These are phyloP conservation scores for Alternaria arbusti DNA, from an alignment of 2,329 filamentous ascomycete genomes.

Conservation along the genomic window DNA sequence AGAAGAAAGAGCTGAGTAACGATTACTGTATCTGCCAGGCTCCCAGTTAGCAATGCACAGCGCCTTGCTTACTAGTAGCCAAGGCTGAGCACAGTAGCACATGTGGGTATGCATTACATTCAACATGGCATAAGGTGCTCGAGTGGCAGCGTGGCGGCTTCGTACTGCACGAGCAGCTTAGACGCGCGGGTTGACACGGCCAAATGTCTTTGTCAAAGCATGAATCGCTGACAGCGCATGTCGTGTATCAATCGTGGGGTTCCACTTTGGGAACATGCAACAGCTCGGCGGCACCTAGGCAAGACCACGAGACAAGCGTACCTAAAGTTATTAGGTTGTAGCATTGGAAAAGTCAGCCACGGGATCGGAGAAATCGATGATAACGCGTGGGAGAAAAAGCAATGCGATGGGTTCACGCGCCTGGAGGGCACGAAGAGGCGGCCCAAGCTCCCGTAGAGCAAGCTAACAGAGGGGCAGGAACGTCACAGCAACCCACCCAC, in stretches of 20 bases:
- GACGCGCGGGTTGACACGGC: not conserved
- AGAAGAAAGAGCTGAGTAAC: slow-evolving; percentile 21
- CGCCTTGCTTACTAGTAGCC: not conserved
- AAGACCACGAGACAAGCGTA: not conserved
- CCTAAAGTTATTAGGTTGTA: not conserved
- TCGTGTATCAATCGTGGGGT: slow-evolving; percentile 7
- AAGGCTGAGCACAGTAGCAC: not conserved
- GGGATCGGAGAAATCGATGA: not conserved
- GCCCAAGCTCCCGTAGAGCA: slow-evolving; percentile 18
- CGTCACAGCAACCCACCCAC: slow-evolving; percentile 24
- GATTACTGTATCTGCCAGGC: slow-evolving; percentile 4
- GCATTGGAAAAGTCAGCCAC: not conserved
- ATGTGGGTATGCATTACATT: not conserved
- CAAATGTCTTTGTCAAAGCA: slow-evolving; percentile 27
- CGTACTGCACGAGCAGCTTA: not conserved
- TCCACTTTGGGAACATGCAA: slow-evolving; percentile 1
- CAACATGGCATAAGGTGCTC: slow-evolving; percentile 2
- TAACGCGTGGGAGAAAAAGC: not conserved
- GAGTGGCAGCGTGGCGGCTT: not conserved
- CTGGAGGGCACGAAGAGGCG: slow-evolving; percentile 5
- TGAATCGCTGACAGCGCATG: slow-evolving; percentile 39
- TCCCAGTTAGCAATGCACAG: not conserved
- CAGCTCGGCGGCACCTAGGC: not conserved
- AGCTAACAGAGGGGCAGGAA: slow-evolving; percentile 14
- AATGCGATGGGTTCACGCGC: slow-evolving; percentile 1